Percentiles rank a stretch among this genome's conserved stretches.
Conservation (phyloP, 2,329 filamentous ascomycete genomes). For the Orbilia quercus region DNA sequence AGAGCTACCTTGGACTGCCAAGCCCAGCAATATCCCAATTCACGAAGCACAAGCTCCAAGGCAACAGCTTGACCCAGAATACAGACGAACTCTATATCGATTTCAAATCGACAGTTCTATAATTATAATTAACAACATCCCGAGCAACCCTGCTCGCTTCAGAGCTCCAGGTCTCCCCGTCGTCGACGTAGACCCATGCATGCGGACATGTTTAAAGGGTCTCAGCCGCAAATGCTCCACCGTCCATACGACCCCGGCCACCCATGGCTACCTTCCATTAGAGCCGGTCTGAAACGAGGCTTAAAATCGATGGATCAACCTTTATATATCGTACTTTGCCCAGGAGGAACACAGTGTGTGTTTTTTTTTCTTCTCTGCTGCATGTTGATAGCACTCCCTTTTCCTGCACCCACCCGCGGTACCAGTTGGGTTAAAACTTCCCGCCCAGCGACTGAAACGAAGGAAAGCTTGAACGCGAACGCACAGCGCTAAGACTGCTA, state of each 20-base stretch:
- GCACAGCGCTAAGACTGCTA: too few relatives aligned
- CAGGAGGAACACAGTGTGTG: background rate
- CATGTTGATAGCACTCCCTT: background rate
- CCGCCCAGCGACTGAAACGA: background rate
- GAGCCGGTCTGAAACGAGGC: conserved; percentile 4
- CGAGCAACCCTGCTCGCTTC: background rate
- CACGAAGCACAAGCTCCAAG: background rate
- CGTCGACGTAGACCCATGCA: background rate
- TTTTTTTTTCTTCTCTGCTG: background rate
- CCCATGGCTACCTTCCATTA: conserved; percentile 7
- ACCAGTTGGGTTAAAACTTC: conserved; percentile 10
- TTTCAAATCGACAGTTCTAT: conserved; percentile 1
- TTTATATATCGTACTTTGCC: conserved; percentile 9
- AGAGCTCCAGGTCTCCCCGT: conserved; percentile 4
- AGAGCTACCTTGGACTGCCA: too few relatives aligned
- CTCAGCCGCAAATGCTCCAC: conserved; percentile 25
- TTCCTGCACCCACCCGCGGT: background rate
- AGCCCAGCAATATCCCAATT: background rate
- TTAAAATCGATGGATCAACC: conserved; percentile 1
- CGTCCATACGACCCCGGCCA: background rate
- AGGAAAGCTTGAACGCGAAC: too few relatives aligned
- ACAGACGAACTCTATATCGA: background rate
- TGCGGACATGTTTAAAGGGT: background rate
- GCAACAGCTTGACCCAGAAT: background rate
- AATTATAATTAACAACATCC: background rate